Base-by-base conservation (phyloP, 2,329 filamentous ascomycete genomes). In the Pseudogymnoascus sp. region DNA sequence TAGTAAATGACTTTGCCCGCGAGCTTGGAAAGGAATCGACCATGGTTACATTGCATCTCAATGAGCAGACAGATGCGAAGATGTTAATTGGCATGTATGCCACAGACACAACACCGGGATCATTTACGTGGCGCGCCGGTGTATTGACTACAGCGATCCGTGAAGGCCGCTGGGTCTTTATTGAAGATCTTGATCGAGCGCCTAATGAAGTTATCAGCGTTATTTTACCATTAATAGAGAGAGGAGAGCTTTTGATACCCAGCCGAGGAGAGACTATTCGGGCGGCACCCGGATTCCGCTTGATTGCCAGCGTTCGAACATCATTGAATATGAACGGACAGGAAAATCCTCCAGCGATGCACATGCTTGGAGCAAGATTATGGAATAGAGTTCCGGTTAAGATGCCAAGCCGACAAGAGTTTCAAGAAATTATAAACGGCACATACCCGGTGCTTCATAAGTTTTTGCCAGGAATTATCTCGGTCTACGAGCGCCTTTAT, bases 11-110 rank as follows among this genome's bases (percentile, higher is more conserved):
- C 72, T 83, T 93, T 64, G 92, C 93, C 23, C 84, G 84, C 69
- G 84, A 88, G 67, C 83, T 97, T 62, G 90, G 89, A 65, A 91
- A 91, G 75, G 84, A 90, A 22, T 83, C 87, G 5, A 85, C 84
- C 64, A 92, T 99, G 86, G 89, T 99, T 60, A 97, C 93, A 3
- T 80, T 99, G 30, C 93, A 99, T 75, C 80, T 99, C 35, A 99
- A 99, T 72, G 94, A 97, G 75, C 95, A 99, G 75, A 97, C 92
- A 2, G 94, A 99, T 75, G 92, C 93, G 0, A 99, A 99, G 75
- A 90, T 96, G 78, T 84, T 99, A 41, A 85, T 99, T 66, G 94
- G 94, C 3, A 85, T 97, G 72, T 97, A 99, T 75, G 90, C 93
- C 1, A 94, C 92, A 22, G 92, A 92, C 63, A 85, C 89, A 14